These are phyloP conservation scores for Boletales sp. DNA, from an alignment of 768 basidiomycete genomes.

Conservation along the genomic window DNA sequence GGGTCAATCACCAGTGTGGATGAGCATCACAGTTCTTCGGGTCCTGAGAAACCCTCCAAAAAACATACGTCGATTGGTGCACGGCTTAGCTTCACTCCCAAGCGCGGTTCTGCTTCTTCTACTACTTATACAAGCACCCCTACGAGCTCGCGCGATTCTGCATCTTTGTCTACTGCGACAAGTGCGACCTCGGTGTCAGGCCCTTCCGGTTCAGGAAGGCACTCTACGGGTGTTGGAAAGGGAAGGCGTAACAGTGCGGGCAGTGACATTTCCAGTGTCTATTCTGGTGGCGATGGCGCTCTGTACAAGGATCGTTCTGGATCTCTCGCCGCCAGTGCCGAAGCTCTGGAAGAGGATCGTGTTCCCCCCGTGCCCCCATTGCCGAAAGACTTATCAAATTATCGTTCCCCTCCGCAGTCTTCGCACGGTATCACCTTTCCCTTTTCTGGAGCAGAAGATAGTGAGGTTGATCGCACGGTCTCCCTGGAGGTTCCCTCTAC, in stretches of 20 bases:
- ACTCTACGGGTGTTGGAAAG: slow-evolving; percentile 59
- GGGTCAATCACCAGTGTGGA: slow-evolving; percentile 53
- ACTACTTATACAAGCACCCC: slow-evolving; percentile 80
- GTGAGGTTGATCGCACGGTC: slow-evolving; percentile 43
- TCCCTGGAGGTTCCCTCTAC: slow-evolving; percentile 49
- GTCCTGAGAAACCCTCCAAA: slow-evolving; percentile 64
- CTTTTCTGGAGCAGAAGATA: slow-evolving; percentile 41
- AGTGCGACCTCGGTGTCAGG: slow-evolving; percentile 71
- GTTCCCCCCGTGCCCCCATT: slow-evolving; percentile 95
- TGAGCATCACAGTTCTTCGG: slow-evolving; percentile 44
- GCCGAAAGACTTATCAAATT: slow-evolving; percentile 83
- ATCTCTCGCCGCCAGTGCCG: slow-evolving; percentile 54
- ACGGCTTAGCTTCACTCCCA: slow-evolving; percentile 75
- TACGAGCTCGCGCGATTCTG: slow-evolving; percentile 84
- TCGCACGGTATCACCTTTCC: slow-evolving; percentile 55
- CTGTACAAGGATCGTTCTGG: slow-evolving; percentile 67
- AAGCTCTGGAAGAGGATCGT: slow-evolving; percentile 53
- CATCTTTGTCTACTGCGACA: slow-evolving; percentile 73
- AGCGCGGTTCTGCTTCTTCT: slow-evolving; percentile 87
- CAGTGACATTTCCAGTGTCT: slow-evolving; percentile 77
- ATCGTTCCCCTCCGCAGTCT: slow-evolving; percentile 64
- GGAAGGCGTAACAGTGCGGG: slow-evolving; percentile 78
- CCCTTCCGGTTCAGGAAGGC: slow-evolving; percentile 60
- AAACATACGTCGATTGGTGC: slow-evolving; percentile 54
- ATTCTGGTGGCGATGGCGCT: slow-evolving; percentile 59